Base-by-base conservation (phyloP, 225 moss, liverwort and hornwort genomes). In the Polytrichum commune region DNA sequence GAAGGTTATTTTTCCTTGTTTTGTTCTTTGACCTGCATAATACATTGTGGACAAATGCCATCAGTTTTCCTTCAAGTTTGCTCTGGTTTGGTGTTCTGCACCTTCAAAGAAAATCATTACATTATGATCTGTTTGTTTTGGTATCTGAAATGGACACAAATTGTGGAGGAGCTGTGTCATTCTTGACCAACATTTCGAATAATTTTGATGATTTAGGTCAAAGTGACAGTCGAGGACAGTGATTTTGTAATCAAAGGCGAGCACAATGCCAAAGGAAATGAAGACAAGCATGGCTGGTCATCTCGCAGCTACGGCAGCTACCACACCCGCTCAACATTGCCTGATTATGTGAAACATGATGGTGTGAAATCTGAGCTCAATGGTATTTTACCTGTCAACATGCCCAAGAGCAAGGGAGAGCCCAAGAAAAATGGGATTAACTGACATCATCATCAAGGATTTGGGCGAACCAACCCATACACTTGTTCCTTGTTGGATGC, bases 301-400 rank as follows among this genome's bases (percentile, higher is more conserved):
- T 72, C 86, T 53, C 72, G 79, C 20, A 81, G 73, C 60, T 72
- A 67, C 23, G 69, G 72, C n/a, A 80, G 29, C 24, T 87, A 77
- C 78, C 74, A 62, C 66, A 77, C 85, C 53, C 77, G 87, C 7
- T 69, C 89, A 55, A 24, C 74, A 1, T 74, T 95, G 53, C 92
- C 92, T 16, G 84, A 92, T 24, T 71, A 84, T 29, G 87, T 76
- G 8, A 78, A 89, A 60, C 5, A 78, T 2, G 84, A 89, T 55
- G 66, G 75, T 46, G 75, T 90, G 62, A 94, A 92, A 72, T 92
- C 88, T 2, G 90, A 92, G 72, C 75, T 92, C n/a, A 92, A 94
- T 63, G 92, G 93, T 46, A 85, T 92, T 27, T 57, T 94, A 29
- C 72, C 67, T 56, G 86, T 94, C 20, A 74, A 82, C n/a, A 71